Base-by-base conservation (phyloP, 163 green algal genomes). In the Scenedesmus sp. region DNA sequence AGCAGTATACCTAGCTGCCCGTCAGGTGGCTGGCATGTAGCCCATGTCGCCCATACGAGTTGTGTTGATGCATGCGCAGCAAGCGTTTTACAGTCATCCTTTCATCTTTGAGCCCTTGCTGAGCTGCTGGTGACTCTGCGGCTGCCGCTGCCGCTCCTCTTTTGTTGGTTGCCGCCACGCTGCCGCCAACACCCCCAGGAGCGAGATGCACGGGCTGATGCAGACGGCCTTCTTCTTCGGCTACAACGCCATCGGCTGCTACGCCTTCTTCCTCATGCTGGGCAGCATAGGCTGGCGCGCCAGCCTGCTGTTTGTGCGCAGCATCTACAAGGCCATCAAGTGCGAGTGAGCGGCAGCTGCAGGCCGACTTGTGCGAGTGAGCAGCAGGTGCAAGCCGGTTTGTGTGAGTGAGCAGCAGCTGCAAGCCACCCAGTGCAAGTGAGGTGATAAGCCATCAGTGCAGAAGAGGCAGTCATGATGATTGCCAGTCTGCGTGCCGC, bases 231-330 rank as follows among this genome's bases (percentile, higher is more conserved):
- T 99, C 95, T 97, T 95, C 92, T 97, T 96, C 82, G 95, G 95
- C 64, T 96, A 96, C 92, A 97, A 96, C 84, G 95, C 93, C 0
- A 87, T 97, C 0, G 94, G 95, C 5, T 99, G 97, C 95, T 99
- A 98, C 89, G 98, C 96, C 77, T 98, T 99, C 93, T 99, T 99
- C 96, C 93, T 99, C 23, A 98, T 99, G 97, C 96, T 99, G 26
- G 98, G 98, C 26, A 97, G 95, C 46, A 95, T 99, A 18, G 98
- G 98, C 52, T 99, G 96, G 95, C 94, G 97, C 5, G 96, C 98
- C 1, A 97, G 94, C 2, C 94, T 99, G 57, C 81, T 96, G 26
- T 99, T 99, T 94, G 98, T 99, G 82, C 94, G 97, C 10, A 95
- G 98, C 93, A 99, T 99, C 74, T 99, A 99, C 96, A 96, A 94